Evolutionary conservation across 495 filamentous ascomycete genomes (phyloP).

Genomic region (Durotheca rogersii): DNA sequence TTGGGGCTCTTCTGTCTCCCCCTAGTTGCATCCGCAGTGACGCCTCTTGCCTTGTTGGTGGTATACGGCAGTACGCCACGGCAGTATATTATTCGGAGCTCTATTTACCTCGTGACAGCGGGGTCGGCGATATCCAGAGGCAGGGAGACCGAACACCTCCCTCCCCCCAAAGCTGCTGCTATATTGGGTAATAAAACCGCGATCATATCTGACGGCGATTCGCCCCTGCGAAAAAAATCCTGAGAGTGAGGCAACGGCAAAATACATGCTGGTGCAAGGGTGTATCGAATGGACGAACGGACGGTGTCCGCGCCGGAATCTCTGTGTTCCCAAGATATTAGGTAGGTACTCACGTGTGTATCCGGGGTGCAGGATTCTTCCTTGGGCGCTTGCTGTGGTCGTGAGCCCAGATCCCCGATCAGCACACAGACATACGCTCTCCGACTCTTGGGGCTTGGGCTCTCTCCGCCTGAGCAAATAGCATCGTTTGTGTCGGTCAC

Average conservation of each 20-base stretch:
- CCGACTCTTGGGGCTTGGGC: conserved; percentile 19
- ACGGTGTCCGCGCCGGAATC: conserved; percentile 15
- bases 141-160: too few relatives aligned
- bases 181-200: conserved; percentile 31
- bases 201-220: conserved; percentile 15
- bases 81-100: too few relatives aligned
- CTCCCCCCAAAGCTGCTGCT: conserved; percentile 19
- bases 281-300: conserved; percentile 9
- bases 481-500: conserved; percentile 5
- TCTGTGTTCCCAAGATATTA: conserved; percentile 21
- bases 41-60: conserved; percentile 5
- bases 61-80: not conserved
- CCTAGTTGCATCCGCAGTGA: conserved; percentile 26
- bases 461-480: conserved; percentile 15
- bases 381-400: conserved; percentile 9
- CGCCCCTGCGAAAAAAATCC: conserved; percentile 10
- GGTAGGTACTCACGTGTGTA: conserved; percentile 14
- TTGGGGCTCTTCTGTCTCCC: conserved; percentile 7
- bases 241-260: not conserved
- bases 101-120: not conserved
- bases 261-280: not conserved
- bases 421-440: conserved; percentile 27
- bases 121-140: not conserved
- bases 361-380: conserved; percentile 26
- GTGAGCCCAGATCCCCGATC: conserved; percentile 30